Evolutionary conservation across 2,329 filamentous ascomycete species (phyloP).

Genomic region (Verticillium tricorpus): DNA sequence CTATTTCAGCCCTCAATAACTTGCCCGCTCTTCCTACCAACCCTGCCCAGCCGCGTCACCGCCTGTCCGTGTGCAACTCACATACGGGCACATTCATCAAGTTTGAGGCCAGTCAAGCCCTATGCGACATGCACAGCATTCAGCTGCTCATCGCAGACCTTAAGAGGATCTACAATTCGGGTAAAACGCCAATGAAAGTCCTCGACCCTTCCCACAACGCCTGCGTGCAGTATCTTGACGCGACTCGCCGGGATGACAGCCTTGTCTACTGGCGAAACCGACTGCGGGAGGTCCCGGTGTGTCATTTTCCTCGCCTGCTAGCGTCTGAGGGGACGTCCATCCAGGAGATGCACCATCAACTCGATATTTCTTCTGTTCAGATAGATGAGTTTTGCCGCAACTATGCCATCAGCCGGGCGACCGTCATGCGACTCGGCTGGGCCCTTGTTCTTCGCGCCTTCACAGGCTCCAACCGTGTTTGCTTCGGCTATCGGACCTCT

Average conservation of each 20-base stretch:
- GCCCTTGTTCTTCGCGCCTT: conserved; percentile 52
- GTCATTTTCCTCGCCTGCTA: conserved; percentile 40
- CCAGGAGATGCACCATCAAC: conserved; percentile 31
- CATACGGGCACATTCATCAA: conserved; percentile 39
- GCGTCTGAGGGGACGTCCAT: conserved; percentile 13
- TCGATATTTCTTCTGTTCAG: conserved; percentile 33
- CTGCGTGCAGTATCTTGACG: conserved; percentile 32
- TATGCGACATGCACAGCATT: conserved; percentile 42
- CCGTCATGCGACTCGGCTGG: conserved; percentile 56
- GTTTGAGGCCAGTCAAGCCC: conserved; percentile 44
- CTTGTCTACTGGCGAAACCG: conserved; percentile 42
- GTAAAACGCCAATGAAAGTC: conserved; percentile 25
- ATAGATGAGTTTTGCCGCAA: conserved; percentile 38
- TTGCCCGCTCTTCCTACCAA: conserved; percentile 34
- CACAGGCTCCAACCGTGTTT: conserved; percentile 45
- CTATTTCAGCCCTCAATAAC: conserved; percentile 31
- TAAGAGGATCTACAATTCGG: conserved; percentile 37
- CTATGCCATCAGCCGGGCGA: conserved; percentile 37
- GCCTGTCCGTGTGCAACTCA: conserved; percentile 45
- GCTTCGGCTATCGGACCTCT: conserved; percentile 48
- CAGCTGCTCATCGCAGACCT: conserved; percentile 43
- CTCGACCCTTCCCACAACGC: conserved; percentile 30
- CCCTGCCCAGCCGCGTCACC: conserved; percentile 39
- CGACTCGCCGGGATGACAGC: conserved; percentile 26
- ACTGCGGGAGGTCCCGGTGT: conserved; percentile 32